These are phyloP conservation scores for Aegilops speltoides DNA, from an alignment of 176 grass and related monocot species.

Conservation along the genomic window DNA sequence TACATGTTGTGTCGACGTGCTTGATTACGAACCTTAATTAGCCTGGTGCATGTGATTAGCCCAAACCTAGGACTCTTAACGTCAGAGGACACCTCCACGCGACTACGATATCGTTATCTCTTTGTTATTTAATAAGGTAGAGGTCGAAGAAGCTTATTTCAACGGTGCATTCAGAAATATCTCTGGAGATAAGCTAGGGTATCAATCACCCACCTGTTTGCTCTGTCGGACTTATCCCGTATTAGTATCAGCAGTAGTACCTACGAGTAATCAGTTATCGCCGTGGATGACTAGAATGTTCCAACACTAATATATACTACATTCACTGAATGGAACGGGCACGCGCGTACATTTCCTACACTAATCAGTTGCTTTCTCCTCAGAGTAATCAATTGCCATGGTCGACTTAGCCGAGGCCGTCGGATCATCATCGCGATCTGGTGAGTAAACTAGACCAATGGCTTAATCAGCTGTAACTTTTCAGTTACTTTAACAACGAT, in stretches of 20 bases:
- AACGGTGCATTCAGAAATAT: conserved; percentile 17
- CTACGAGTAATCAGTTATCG: not conserved
- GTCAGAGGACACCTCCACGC: not conserved
- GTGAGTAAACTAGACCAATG: not conserved
- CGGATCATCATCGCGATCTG: not conserved
- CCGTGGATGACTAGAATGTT: not conserved
- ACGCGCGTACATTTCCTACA: not conserved
- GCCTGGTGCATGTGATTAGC: not conserved
- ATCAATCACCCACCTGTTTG: not conserved
- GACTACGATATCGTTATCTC: not conserved
- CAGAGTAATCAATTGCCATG: not conserved
- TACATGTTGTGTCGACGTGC: not conserved
- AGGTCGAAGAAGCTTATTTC: not conserved
- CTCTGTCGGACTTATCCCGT: too few relatives aligned
- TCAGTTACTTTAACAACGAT: not conserved
- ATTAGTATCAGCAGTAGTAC: not conserved
- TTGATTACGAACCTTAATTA: not conserved
- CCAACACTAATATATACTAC: not conserved
- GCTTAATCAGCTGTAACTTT: not conserved
- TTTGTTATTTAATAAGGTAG: not conserved
- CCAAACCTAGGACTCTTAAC: not conserved
- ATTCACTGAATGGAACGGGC: not conserved
- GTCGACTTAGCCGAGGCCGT: not conserved
- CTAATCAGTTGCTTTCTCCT: not conserved
- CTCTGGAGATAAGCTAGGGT: not conserved